Percentiles rank a stretch among this genome's conserved stretches.
These are phyloP conservation scores for Calonectria honghensis DNA, from an alignment of 2,329 filamentous ascomycete species.

Conservation along the genomic window DNA sequence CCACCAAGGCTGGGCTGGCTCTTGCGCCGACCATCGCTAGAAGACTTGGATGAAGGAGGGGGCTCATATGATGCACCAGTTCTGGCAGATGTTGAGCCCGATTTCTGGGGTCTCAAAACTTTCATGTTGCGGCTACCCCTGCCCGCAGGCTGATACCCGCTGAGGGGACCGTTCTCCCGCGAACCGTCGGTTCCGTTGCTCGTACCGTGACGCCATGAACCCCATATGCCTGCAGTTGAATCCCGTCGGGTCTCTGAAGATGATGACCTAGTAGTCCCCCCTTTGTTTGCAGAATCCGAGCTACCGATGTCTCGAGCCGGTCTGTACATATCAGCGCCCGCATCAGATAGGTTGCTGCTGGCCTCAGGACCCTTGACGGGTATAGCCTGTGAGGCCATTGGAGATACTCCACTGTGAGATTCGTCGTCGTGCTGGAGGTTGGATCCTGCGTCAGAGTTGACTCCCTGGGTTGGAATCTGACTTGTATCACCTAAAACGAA, in stretches of 20 bases:
- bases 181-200: conserved; percentile 71
- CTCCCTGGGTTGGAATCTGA: conserved; percentile 47
- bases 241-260: conserved; percentile 65
- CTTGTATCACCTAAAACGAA: conserved; percentile 63
- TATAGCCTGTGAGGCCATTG: conserved; percentile 60
- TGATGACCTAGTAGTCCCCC: conserved; percentile 46
- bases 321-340: conserved; percentile 66
- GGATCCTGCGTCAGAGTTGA: conserved; percentile 39
- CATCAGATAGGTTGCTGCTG: conserved; percentile 64
- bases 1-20: conserved; percentile 65
- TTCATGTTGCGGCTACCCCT: conserved; percentile 86
- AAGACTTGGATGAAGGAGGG: conserved; percentile 65
- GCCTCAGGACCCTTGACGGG: conserved; percentile 58
- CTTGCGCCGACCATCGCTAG: conserved; percentile 72
- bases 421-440: conserved; percentile 53
- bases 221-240: conserved; percentile 77
- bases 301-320: conserved; percentile 49
- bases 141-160: conserved; percentile 82
- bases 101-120: conserved; percentile 87
- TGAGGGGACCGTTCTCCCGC: conserved; percentile 72
- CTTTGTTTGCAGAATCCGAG: conserved; percentile 53
- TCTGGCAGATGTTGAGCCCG: conserved; percentile 71
- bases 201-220: conserved; percentile 80
- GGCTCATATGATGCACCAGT: conserved; percentile 73
- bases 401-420: conserved; percentile 58